Percentiles rank a stretch among this genome's conserved stretches.
phyloP scores from a whole-genome alignment of 1,284 basidiomycete genomes.

The Heliocybe sulcata region DNA sequence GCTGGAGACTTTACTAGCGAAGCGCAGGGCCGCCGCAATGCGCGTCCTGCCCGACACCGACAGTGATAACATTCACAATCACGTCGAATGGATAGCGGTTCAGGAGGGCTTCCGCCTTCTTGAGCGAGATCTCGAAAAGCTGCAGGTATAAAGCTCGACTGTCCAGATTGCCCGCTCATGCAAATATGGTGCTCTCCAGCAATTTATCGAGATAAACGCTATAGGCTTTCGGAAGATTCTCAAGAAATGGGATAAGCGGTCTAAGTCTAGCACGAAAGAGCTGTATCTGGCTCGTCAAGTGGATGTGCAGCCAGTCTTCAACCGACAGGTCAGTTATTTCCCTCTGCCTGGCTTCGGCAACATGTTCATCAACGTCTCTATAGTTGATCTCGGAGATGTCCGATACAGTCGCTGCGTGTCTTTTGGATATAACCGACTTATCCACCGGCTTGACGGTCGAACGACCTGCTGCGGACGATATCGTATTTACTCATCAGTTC shows the following conservation, averaged over 20 bases:
- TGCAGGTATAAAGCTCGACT: conserved; percentile 58
- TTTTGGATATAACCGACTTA: conserved; percentile 87
- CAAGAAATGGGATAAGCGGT: conserved; percentile 99
- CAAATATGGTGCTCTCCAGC: conserved; percentile 38
- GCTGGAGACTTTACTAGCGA: conserved; percentile 89
- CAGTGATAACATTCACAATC: conserved; percentile 53
- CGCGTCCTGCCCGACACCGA: conserved; percentile 58
- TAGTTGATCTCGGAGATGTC: conserved; percentile 93
- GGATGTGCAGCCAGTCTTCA: conserved; percentile 97
- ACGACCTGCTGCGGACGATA: conserved; percentile 36
- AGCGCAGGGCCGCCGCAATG: conserved; percentile 79
- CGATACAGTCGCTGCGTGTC: conserved; percentile 90
- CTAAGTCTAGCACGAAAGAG: conserved; percentile 92
- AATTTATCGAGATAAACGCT: conserved; percentile 98
- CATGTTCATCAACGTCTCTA: not conserved
- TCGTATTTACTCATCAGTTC: conserved; percentile 67
- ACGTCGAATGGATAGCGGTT: conserved; percentile 88
- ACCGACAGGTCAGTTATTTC: conserved; percentile 70
- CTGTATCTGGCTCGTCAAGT: conserved; percentile 96
- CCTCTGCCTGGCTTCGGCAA: conserved; percentile 3
- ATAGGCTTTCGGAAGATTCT: conserved; percentile 97
- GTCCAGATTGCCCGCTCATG: conserved; percentile 15
- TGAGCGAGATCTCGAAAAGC: conserved; percentile 93
- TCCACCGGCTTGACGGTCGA: conserved; percentile 71
- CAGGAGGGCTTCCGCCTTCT: conserved; percentile 95